Conservation (phyloP, 1,284 basidiomycete species). For the Ceratobasidium sp. region DNA sequence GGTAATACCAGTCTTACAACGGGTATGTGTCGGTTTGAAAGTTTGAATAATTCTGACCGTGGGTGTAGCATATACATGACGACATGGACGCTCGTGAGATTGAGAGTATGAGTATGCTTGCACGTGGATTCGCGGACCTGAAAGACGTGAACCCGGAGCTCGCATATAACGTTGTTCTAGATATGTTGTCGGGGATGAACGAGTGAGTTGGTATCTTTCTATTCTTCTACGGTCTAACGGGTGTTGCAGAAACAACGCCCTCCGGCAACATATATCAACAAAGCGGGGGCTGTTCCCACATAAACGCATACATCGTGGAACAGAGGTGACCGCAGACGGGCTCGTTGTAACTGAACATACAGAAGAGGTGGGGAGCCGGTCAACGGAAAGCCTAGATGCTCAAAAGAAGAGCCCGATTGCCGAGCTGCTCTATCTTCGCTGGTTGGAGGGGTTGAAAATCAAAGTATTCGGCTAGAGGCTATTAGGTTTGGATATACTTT, state of each 20-base stretch:
- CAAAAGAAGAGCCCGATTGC: conserved; percentile 77
- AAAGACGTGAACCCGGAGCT: conserved; percentile 84
- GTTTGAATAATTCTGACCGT: conserved; percentile 23
- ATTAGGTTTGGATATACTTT: conserved; percentile 28
- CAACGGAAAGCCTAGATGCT: conserved; percentile 54
- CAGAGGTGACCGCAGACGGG: conserved; percentile 84
- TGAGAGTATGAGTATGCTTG: conserved; percentile 90
- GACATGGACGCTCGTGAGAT: conserved; percentile 90
- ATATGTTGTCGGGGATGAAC: conserved; percentile 91
- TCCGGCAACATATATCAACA: conserved; percentile 83
- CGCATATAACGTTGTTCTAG: conserved; percentile 87
- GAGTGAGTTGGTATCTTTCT: conserved; percentile 69
- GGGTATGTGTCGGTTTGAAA: conserved; percentile 62
- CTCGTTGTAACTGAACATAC: conserved; percentile 84
- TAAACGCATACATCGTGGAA: conserved; percentile 80
- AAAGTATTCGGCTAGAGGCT: conserved; percentile 74
- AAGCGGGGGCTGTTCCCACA: conserved; percentile 79
- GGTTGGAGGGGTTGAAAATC: conserved; percentile 90
- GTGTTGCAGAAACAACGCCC: conserved; percentile 69
- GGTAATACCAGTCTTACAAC: conserved; percentile 79
- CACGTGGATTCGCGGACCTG: conserved; percentile 88
- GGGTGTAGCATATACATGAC: conserved; percentile 75
- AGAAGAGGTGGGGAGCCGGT: conserved; percentile 58
- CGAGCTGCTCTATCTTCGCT: conserved; percentile 93
- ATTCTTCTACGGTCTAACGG: conserved; percentile 12